Percentiles rank a stretch among this genome's conserved stretches.
Conservation (phyloP, 2,329 filamentous ascomycete species). For the Xylariaceae sp. region DNA sequence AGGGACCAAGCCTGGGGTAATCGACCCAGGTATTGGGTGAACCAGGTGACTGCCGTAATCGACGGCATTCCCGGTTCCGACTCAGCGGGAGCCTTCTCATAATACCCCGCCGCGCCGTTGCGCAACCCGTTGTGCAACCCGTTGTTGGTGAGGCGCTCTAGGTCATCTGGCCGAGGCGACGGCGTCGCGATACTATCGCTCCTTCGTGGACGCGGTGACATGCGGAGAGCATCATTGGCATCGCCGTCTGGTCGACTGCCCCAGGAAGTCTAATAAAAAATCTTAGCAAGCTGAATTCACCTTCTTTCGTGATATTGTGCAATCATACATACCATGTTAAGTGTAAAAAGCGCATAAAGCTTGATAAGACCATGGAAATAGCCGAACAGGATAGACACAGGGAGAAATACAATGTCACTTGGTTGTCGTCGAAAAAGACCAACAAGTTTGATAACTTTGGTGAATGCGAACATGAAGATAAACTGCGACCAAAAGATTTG, state of each 20-base stretch:
- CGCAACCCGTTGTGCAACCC: too few relatives aligned
- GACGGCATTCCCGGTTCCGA: constrained; percentile 29
- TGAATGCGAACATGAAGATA: constrained; percentile 78
- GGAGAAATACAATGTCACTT: constrained; percentile 77
- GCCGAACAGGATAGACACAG: constrained; percentile 87
- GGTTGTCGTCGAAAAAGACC: constrained; percentile 87
- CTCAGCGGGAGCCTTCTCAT: constrained; percentile 32
- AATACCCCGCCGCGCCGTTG: constrained; percentile 15
- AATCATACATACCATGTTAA: constrained; percentile 71
- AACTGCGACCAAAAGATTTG: constrained; percentile 67
- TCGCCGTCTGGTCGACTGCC: constrained; percentile 92
- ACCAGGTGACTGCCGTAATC: constrained; percentile 30
- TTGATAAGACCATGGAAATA: constrained; percentile 95
- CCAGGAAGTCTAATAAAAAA: constrained; percentile 80
- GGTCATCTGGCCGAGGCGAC: constrained; percentile 39
- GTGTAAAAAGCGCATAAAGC: constrained; percentile 81
- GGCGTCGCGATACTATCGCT: constrained; percentile 46
- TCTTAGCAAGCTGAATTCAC: constrained; percentile 27
- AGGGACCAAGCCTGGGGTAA: constrained; percentile 3
- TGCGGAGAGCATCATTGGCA: constrained; percentile 75
- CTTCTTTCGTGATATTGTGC: neutral
- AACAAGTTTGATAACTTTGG: constrained; percentile 89
- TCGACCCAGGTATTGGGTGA: constrained; percentile 18
- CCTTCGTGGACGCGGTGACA: constrained; percentile 55
- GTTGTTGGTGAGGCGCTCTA: constrained; percentile 33